A percentile compares a stretch with the other conserved stretches of the same genome.
Evolutionary conservation across 768 basidiomycete species (phyloP).

Genomic region (Russula olivacea): DNA sequence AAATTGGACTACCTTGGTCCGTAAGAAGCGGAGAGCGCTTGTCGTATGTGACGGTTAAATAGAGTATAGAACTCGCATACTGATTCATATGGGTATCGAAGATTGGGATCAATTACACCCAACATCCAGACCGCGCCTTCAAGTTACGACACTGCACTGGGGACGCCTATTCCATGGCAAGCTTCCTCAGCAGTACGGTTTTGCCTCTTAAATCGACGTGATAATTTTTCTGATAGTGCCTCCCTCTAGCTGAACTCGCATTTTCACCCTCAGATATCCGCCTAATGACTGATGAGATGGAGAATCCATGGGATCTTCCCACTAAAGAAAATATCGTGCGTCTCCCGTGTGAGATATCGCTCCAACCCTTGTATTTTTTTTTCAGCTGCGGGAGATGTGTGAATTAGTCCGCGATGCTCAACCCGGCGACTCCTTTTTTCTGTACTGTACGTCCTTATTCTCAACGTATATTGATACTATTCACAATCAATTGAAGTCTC

Average conservation of each 20-base stretch:
- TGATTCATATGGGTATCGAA: not conserved
- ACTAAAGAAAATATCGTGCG: constrained; percentile 2
- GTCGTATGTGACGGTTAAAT: not conserved
- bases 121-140: not conserved
- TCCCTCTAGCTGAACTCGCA: not conserved
- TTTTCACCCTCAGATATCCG: not conserved
- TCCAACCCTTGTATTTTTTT: not conserved
- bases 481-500: not conserved
- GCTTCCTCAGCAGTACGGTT: not conserved
- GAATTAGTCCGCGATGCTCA: not conserved
- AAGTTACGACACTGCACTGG: not conserved
- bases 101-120: constrained; percentile 2
- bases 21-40: not conserved
- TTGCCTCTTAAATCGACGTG: not conserved
- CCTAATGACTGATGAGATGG: not conserved
- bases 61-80: not conserved
- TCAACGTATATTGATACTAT: not conserved
- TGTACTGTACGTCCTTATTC: constrained; percentile 1
- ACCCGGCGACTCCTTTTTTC: not conserved
- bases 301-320: not conserved
- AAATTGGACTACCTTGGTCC: not conserved
- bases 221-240: too few relatives aligned
- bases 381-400: not conserved
- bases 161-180: not conserved
- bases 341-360: not conserved